Percentiles rank a stretch among this genome's conserved stretches.
Conservation (phyloP, 2,329 filamentous ascomycete species). For the Cordyceps sp. region DNA sequence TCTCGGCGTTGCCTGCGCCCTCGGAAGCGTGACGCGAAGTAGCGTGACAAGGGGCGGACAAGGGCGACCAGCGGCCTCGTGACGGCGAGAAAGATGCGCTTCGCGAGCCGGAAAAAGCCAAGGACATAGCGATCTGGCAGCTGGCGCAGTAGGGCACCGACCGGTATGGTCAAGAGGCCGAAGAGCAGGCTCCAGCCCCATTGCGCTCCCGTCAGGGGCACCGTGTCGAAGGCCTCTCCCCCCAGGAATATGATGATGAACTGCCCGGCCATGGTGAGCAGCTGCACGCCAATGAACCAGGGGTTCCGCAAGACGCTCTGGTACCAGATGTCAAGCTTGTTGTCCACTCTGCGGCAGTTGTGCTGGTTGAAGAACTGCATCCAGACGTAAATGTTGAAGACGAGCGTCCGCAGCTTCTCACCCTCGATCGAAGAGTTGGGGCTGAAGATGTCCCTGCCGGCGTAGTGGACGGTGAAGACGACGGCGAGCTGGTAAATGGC, state of each 20-base stretch:
- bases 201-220: conserved; percentile 41
- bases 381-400: conserved; percentile 80
- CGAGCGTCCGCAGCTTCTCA: conserved; percentile 39
- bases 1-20: conserved; percentile 5
- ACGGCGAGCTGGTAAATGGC: conserved; percentile 56
- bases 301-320: conserved; percentile 59
- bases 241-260: conserved; percentile 58
- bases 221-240: conserved; percentile 48
- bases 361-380: conserved; percentile 83
- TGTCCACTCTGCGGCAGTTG: conserved; percentile 66
- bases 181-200: conserved; percentile 58
- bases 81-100: conserved; percentile 5
- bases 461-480: conserved; percentile 44
- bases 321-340: conserved; percentile 63
- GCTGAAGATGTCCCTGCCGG: conserved; percentile 38
- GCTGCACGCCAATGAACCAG: conserved; percentile 57
- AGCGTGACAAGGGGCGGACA: conserved; percentile 5
- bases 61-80: conserved; percentile 6
- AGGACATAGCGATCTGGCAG: conserved; percentile 19
- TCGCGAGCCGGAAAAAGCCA: conserved; percentile 10
- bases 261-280: conserved; percentile 52
- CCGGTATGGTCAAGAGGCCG: conserved; percentile 48
- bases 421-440: conserved; percentile 20
- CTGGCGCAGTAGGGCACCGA: conserved; percentile 28
- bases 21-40: conserved; percentile 6